A percentile compares a stretch with the other conserved stretches of the same genome.
Evolutionary conservation across 2,329 filamentous ascomycete genomes (phyloP).

Genomic region (Colletotrichum liaoningense): DNA sequence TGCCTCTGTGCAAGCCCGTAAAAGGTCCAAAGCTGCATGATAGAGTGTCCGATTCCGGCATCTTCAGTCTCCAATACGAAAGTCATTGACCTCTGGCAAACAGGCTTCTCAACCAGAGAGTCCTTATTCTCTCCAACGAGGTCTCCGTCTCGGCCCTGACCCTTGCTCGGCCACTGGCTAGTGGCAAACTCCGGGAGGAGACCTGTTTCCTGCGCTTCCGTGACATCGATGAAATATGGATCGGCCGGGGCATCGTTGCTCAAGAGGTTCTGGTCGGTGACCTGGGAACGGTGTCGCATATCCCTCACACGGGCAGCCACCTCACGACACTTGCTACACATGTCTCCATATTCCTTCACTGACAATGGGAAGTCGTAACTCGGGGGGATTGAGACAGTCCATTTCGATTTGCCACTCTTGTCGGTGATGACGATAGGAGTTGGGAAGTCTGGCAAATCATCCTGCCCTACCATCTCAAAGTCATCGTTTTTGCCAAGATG

Average conservation of each 20-base stretch:
- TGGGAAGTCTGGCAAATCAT: conserved; percentile 76
- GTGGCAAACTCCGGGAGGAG: conserved; percentile 62
- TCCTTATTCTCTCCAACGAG: conserved; percentile 62
- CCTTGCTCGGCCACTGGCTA: conserved; percentile 27
- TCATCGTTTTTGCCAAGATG: conserved; percentile 53
- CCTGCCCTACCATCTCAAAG: conserved; percentile 76
- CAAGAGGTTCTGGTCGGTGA: conserved; percentile 56
- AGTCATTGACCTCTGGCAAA: conserved; percentile 79
- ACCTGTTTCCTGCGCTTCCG: conserved; percentile 74
- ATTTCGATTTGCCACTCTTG: conserved; percentile 71
- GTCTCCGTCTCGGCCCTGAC: conserved; percentile 41
- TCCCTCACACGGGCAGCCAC: conserved; percentile 69
- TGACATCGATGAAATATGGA: conserved; percentile 78
- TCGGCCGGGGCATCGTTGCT: conserved; percentile 71
- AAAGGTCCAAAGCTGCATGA: conserved; percentile 86
- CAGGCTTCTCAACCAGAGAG: conserved; percentile 57
- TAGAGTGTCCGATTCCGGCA: conserved; percentile 79
- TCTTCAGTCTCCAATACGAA: conserved; percentile 80
- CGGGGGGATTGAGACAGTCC: conserved; percentile 85
- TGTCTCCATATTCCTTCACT: conserved; percentile 73
- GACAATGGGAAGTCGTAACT: conserved; percentile 74
- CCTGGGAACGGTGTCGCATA: conserved; percentile 54
- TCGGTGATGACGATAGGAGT: conserved; percentile 79
- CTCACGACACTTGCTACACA: conserved; percentile 75
- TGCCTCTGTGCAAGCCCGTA: conserved; percentile 84